Percentiles rank a stretch among this genome's conserved stretches.
phyloP scores from a whole-genome alignment of 108 stramenopile genomes.

The Nannochloropsis oceanica region DNA sequence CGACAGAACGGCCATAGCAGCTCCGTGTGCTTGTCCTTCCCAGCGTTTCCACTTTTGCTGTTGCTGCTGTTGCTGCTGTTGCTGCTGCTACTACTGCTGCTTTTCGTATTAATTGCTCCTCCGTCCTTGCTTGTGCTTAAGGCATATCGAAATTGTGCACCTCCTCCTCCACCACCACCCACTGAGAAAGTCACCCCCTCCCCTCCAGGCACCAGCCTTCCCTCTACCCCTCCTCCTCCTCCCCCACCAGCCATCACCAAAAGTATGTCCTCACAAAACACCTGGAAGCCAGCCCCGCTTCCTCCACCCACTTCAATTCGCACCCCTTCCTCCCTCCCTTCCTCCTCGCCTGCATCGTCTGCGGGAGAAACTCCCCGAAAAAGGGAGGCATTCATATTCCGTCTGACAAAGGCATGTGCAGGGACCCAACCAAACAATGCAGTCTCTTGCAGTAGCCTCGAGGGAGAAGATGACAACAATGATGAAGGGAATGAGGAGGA shows the following conservation, averaged over 20 bases:
- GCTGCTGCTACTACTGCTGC: too few relatives aligned
- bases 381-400: background rate
- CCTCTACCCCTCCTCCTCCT: background rate
- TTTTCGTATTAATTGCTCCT: background rate
- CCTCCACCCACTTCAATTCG: background rate
- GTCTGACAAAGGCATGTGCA: background rate
- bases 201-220: background rate
- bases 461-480: background rate
- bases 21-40: background rate
- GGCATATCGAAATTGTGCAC: background rate
- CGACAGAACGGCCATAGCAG: background rate
- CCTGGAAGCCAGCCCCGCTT: background rate
- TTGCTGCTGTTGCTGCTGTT: background rate
- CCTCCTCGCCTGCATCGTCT: background rate
- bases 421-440: background rate
- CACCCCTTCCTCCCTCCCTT: background rate
- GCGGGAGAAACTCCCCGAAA: background rate
- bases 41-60: background rate
- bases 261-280: background rate
- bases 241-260: background rate
- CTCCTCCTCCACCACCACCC: background rate
- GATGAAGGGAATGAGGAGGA: too few relatives aligned
- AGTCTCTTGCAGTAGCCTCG: background rate
- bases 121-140: too few relatives aligned
- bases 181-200: background rate